phyloP scores from a whole-genome alignment of 2,329 filamentous ascomycete species.

The Fusarium abutilonis region DNA sequence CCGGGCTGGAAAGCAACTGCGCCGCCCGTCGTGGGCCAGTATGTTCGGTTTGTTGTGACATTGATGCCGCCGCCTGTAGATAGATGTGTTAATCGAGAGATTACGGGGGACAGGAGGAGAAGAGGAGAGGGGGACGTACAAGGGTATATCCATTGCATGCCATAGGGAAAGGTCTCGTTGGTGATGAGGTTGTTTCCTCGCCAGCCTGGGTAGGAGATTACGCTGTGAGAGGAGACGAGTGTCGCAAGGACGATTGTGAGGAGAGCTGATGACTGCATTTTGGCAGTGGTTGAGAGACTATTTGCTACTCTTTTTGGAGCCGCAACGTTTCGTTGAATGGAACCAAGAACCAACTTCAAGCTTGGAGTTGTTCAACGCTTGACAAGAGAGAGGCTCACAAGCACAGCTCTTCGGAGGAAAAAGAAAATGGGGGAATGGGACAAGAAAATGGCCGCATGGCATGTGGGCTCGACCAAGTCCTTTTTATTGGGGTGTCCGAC shows the following conservation, averaged over 20 bases:
- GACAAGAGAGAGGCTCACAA: slow-evolving; percentile 4
- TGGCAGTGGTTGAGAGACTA: slow-evolving; percentile 31
- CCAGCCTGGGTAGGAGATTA: slow-evolving; percentile 88
- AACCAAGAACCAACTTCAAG: slow-evolving; percentile 34
- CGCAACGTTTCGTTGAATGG: slow-evolving; percentile 1
- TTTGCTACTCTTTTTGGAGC: not conserved
- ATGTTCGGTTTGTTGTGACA: slow-evolving; percentile 82
- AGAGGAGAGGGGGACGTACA: slow-evolving; percentile 67
- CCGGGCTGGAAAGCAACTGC: slow-evolving; percentile 92
- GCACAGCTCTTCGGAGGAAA: slow-evolving; percentile 13
- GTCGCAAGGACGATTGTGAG: slow-evolving; percentile 57
- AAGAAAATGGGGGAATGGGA: slow-evolving; percentile 13
- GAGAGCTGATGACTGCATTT: slow-evolving; percentile 59
- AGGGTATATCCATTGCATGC: slow-evolving; percentile 96
- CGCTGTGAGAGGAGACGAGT: slow-evolving; percentile 73
- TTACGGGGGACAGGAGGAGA: not conserved
- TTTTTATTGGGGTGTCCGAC: slow-evolving; percentile 25
- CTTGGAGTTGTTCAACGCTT: slow-evolving; percentile 20
- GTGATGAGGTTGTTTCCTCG: slow-evolving; percentile 86
- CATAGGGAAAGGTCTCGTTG: slow-evolving; percentile 82
- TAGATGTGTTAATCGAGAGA: slow-evolving; percentile 17
- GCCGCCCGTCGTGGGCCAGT: slow-evolving; percentile 89
- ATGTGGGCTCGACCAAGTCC: slow-evolving; percentile 38
- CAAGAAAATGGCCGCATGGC: slow-evolving; percentile 7
- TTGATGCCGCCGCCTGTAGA: slow-evolving; percentile 81